A percentile compares a stretch with the other conserved stretches of the same genome.
Evolutionary conservation across 176 grass and related monocot species (phyloP).

Genomic region (Miscanthus lutarioriparius): DNA sequence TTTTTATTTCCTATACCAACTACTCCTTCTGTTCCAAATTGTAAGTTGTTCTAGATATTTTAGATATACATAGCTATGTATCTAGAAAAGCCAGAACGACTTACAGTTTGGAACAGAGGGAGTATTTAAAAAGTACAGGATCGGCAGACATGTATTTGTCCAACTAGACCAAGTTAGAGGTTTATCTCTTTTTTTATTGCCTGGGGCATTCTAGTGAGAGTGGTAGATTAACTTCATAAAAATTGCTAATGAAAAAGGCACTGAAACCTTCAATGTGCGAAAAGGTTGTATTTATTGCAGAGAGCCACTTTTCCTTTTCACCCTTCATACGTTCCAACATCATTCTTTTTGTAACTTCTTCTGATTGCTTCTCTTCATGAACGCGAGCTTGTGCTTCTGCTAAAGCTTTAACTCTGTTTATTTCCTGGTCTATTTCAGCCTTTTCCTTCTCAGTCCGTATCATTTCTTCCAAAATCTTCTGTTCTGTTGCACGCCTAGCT

Average conservation of each 20-base stretch:
- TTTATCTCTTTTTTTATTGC: constrained; percentile 18
- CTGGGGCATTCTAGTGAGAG: not conserved
- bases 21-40: not conserved
- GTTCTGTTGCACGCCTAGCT: constrained; percentile 61
- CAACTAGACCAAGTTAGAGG: not conserved
- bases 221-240: constrained; percentile 16
- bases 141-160: not conserved
- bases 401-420: constrained; percentile 43
- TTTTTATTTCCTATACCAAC: not conserved
- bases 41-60: no score
- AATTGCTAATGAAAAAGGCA: not conserved
- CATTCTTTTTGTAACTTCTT: constrained; percentile 61
- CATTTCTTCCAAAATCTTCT: constrained; percentile 65
- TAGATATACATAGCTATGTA: not conserved
- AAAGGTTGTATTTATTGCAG: constrained; percentile 94
- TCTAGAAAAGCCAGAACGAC: not conserved
- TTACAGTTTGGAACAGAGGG: not conserved
- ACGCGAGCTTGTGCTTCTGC: constrained; percentile 52
- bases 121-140: not conserved
- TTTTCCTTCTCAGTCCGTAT: constrained; percentile 57
- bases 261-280: constrained; percentile 78
- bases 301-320: constrained; percentile 89
- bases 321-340: constrained; percentile 59
- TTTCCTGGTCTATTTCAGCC: constrained; percentile 52
- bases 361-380: constrained; percentile 43